A percentile compares a stretch with the other conserved stretches of the same genome.
Conservation (phyloP, 2,329 filamentous ascomycete genomes). For the Calonectria fujianensis region DNA sequence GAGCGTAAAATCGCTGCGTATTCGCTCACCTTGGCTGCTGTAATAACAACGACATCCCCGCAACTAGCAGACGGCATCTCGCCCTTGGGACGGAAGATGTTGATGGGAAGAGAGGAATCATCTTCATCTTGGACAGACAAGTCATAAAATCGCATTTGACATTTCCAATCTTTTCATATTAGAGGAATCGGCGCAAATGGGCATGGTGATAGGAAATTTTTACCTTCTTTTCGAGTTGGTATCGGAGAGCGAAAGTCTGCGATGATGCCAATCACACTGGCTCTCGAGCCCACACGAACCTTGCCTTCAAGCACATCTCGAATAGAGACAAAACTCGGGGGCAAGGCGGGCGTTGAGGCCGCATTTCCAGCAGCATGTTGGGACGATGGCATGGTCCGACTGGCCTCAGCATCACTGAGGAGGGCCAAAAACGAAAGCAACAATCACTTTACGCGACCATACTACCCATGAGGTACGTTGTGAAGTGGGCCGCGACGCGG, state of each 20-base stretch:
- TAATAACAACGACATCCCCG: conserved; percentile 66
- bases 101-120: conserved; percentile 66
- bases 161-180: conserved; percentile 72
- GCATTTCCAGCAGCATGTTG: conserved; percentile 26
- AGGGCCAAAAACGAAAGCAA: neutral
- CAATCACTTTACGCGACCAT: conserved; percentile 34
- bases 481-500: conserved; percentile 45
- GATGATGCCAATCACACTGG: conserved; percentile 82
- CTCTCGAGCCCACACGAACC: conserved; percentile 54
- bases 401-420: conserved; percentile 26
- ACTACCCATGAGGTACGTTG: conserved; percentile 22
- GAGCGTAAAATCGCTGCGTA: neutral
- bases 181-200: conserved; percentile 30
- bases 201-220: conserved; percentile 34
- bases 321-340: conserved; percentile 56
- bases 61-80: conserved; percentile 69
- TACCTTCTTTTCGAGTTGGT: conserved; percentile 71
- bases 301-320: conserved; percentile 66
- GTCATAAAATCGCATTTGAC: conserved; percentile 77
- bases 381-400: conserved; percentile 36
- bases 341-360: conserved; percentile 42
- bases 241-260: conserved; percentile 76
- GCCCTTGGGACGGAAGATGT: conserved; percentile 75
- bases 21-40: conserved; percentile 70
- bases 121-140: conserved; percentile 68